Conservation (phyloP, 2,329 filamentous ascomycete species). For the Cordyceps farinosa region DNA sequence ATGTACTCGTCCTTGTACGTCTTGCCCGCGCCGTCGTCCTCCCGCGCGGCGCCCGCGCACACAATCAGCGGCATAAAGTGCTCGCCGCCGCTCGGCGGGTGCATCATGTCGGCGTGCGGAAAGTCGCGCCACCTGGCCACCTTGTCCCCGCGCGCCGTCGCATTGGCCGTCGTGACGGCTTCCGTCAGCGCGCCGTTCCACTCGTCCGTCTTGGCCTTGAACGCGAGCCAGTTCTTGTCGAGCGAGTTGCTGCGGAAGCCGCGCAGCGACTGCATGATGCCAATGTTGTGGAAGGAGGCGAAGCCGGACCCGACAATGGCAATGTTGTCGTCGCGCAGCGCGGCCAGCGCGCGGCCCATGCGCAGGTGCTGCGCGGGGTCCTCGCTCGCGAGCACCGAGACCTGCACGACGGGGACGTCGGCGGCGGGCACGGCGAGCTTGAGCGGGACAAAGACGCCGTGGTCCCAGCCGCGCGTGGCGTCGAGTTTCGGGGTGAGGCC, state of each 20-base stretch:
- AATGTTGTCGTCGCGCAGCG: slow-evolving; percentile 50
- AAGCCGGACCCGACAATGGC: slow-evolving; percentile 60
- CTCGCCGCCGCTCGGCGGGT: slow-evolving; percentile 51
- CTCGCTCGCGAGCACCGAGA: slow-evolving; percentile 53
- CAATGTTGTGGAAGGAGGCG: slow-evolving; percentile 54
- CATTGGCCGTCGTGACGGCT: slow-evolving; percentile 34
- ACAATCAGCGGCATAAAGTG: slow-evolving; percentile 59
- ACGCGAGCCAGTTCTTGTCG: slow-evolving; percentile 17
- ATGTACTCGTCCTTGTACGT: slow-evolving; percentile 47
- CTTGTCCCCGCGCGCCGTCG: slow-evolving; percentile 35
- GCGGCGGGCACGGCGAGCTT: slow-evolving; percentile 51
- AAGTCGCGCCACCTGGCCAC: slow-evolving; percentile 47
- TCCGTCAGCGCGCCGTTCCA: slow-evolving; percentile 48
- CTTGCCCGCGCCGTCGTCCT: slow-evolving; percentile 38
- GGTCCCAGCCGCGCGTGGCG: slow-evolving; percentile 49
- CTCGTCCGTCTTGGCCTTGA: slow-evolving; percentile 28
- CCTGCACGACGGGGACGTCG: slow-evolving; percentile 52
- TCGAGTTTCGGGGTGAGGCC: slow-evolving; percentile 43
- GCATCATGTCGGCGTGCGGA: slow-evolving; percentile 48
- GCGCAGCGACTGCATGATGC: slow-evolving; percentile 40
- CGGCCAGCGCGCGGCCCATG: slow-evolving; percentile 50
- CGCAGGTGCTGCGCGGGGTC: slow-evolving; percentile 45
- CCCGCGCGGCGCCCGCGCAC: slow-evolving; percentile 46
- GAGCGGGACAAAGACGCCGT: slow-evolving; percentile 59
- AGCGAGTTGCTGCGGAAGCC: background rate